Evolutionary conservation across 106 monocot genomes (phyloP).

Genomic region (Allium sativum): DNA sequence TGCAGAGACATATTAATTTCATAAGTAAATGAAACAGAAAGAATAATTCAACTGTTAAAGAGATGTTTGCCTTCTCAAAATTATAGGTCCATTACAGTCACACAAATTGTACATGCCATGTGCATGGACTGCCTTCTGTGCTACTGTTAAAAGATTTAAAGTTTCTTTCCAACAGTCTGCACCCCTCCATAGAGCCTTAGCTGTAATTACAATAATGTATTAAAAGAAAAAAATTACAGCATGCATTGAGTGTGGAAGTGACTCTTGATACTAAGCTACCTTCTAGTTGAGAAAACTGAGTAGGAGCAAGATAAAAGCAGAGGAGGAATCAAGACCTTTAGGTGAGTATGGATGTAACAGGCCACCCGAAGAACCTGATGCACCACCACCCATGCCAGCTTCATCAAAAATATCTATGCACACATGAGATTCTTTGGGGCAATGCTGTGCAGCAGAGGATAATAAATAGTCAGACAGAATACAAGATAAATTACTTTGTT

Average conservation of each 20-base stretch:
- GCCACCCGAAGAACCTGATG: slow-evolving; percentile 86
- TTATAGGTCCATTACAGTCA: slow-evolving; percentile 31
- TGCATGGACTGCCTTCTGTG: slow-evolving; percentile 35
- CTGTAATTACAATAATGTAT: slow-evolving; percentile 28
- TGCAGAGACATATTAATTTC: no score
- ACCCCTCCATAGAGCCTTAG: slow-evolving; percentile 75
- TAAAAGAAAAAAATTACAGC: neutral
- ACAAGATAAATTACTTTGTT: no score
- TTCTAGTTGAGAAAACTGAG: no score
- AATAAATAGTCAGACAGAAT: neutral
- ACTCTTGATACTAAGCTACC: no score
- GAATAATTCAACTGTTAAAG: neutral
- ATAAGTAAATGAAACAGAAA: neutral
- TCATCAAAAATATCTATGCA: slow-evolving; percentile 80
- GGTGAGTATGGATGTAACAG: slow-evolving; percentile 96
- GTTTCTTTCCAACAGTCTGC: slow-evolving; percentile 84
- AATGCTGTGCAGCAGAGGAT: slow-evolving; percentile 32
- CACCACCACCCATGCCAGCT: slow-evolving; percentile 80
- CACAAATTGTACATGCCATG: slow-evolving; percentile 5
- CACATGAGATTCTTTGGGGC: slow-evolving; percentile 33
- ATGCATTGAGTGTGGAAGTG: no score
- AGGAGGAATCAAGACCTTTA: slow-evolving; percentile 42
- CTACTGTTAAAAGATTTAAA: slow-evolving; percentile 52
- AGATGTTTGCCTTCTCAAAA: slow-evolving; percentile 73
- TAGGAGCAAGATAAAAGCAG: no score